Base-by-base conservation (phyloP, 2,329 filamentous ascomycete genomes). In the Ascocoryne sarcoides region DNA sequence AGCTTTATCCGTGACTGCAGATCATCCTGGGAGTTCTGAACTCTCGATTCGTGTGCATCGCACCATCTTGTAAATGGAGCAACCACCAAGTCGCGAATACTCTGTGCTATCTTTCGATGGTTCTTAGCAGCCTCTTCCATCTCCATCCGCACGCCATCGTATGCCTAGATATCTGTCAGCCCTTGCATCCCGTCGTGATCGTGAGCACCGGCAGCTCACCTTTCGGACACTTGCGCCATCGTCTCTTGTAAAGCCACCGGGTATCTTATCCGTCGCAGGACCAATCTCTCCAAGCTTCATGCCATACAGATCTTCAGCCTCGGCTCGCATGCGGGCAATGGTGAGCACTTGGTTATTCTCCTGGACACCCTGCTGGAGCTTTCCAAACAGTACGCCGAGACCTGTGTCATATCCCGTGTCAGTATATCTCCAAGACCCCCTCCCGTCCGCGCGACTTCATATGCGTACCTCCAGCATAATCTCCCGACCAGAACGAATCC, bases 201-300 rank as follows among this genome's bases (percentile, higher is more conserved):
- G n/a, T 10, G 19, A 35, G 16, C 12, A 32, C 14, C 10, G 10
- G n/a, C 14, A 90, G 84, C 79, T 93, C 95, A 93, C 88, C 81
- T 96, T 98, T 59, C 88, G 80, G 58, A 93, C 82, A 60, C 88
- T 98, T 48, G 92, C 93, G 56, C 92, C 92, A 62, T 98, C 93
- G 64, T 98, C 92, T 63, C 82, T 81, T 39, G 72, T 70, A 62
- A 98, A 98, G 43, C 92, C 92, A 31, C 84, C 84, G 15, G 73
- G 68, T 60, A 95, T 75, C 60, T 82, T 86, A 65, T 95, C 87
- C 43, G 88, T 82, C 4, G 82, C 75, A 12, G 85, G 78, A 39
- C 82, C 78, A 57, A 98, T 96, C 30, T 90, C 84, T 47, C 73
- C 75, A 39, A 98, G 71, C 53, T 79, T 81, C 60, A 79, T 75